A percentile compares a stretch with the other conserved stretches of the same genome.
These are phyloP conservation scores for Geoglossum cookeanum DNA, from an alignment of 2,329 filamentous ascomycete species.

Conservation along the genomic window DNA sequence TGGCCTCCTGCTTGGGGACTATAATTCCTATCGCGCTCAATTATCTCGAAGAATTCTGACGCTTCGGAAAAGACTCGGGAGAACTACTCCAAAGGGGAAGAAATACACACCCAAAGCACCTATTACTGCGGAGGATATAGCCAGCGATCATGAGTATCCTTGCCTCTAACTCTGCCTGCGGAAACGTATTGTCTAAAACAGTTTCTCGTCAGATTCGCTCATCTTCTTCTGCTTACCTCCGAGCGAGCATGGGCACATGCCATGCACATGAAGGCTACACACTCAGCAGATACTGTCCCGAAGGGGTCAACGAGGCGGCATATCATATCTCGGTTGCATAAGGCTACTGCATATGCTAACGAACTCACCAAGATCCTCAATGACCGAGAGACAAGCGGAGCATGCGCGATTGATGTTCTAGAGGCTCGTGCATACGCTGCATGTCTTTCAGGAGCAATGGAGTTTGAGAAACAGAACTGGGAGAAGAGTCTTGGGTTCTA, in stretches of 20 bases:
- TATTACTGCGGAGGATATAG: conserved; percentile 57
- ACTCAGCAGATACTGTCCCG: conserved; percentile 51
- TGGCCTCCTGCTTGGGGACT: conserved; percentile 74
- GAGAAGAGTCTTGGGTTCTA: conserved; percentile 56
- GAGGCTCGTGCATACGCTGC: conserved; percentile 74
- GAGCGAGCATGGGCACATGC: conserved; percentile 92
- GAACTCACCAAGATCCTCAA: conserved; percentile 47
- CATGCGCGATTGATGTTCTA: conserved; percentile 50
- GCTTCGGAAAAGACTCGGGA: conserved; percentile 66
- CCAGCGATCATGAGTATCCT: conserved; percentile 51
- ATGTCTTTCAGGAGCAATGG: conserved; percentile 54
- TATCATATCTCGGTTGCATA: conserved; percentile 70
- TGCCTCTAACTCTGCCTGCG: background rate
- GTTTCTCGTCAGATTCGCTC: conserved; percentile 38
- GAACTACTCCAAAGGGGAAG: conserved; percentile 65
- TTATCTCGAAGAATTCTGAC: conserved; percentile 66
- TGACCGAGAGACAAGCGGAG: conserved; percentile 41
- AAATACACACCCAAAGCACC: conserved; percentile 59
- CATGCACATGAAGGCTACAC: conserved; percentile 78
- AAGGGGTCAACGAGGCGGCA: conserved; percentile 69
- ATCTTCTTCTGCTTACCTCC: conserved; percentile 64
- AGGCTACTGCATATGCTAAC: conserved; percentile 53
- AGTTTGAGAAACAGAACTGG: conserved; percentile 83
- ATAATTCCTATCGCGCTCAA: conserved; percentile 64
- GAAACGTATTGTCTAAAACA: background rate